Evolutionary conservation across 2,329 filamentous ascomycete species (phyloP), one percentile per base, ranked within the genome.

Genomic region (Diplodia seriata): DNA sequence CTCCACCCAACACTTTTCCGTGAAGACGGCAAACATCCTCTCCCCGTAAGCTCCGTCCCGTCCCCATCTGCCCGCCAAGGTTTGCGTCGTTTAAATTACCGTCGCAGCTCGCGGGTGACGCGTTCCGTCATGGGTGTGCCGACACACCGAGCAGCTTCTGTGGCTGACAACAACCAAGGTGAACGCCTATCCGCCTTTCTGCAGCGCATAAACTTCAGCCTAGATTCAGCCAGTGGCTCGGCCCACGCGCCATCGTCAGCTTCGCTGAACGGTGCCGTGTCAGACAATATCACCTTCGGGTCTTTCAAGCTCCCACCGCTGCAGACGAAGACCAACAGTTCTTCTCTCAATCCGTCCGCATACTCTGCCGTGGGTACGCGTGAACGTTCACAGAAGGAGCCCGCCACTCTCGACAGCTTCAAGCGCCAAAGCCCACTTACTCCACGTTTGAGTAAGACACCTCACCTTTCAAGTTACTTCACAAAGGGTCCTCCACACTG

Each of bases 161-260:
- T 20, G n/a, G 47, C 59, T 63, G 23, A 63, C 26, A 26, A 2
- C 26, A 26, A 26, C 59, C 29, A 51, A 38, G 47, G 59, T 51
- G 66, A 67, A 53, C 29, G 54, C 18, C 66, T 67, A 18, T 31
- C 55, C 12, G 18, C 31, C 3, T 67, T 54, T 29, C 33, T 67
- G 36, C 36, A 67, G n/a, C 66, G 66, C 20, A 36, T 62, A 23
- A 67, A 67, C 23, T 67, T 67, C 55, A 61, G 29, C 55, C n/a
- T 67, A 14, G 54, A 67, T n/a, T 36, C 31, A 20, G 40, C 38
- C 43, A 43, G 18, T 40, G 6, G 43, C 29, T 36, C 43, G 2
- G 20, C 38, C 53, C 40, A 14, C 31, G 31, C 38, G 53, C 20
- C 40, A 6, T 51, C 20, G n/a, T 51, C 53, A 6, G 53, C 31